Evolutionary conservation across 225 moss, liverwort and hornwort species (phyloP).

Genomic region (Asterella californica): DNA sequence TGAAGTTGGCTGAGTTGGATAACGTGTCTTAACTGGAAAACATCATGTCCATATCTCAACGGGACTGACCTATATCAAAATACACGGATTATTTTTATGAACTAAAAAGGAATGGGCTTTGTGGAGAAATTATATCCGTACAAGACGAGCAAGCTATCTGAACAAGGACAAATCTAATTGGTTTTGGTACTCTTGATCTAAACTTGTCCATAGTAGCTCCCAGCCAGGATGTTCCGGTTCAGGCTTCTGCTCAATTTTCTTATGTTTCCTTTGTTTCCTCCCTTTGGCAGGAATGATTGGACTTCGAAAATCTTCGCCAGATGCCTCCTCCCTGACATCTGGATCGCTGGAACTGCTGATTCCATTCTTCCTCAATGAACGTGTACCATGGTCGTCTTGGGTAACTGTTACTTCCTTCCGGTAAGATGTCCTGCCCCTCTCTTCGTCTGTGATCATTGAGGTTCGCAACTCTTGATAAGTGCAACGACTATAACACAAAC

Average conservation of each 20-base stretch:
- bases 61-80: no score
- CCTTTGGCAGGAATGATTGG: no score
- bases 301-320: background rate
- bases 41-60: no score
- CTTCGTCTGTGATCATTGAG: background rate
- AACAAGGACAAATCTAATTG: background rate
- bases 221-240: conserved; percentile 18
- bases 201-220: conserved; percentile 33
- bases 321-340: background rate
- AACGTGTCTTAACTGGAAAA: no score
- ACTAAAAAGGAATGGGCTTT: no score
- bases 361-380: background rate
- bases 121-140: no score
- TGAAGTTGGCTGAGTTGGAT: no score
- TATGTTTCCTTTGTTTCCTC: background rate
- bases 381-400: background rate
- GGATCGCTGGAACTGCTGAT: no score
- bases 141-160: no score
- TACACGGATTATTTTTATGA: no score
- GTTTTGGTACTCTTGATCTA: background rate
- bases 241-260: background rate
- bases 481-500: background rate
- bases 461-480: background rate
- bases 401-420: background rate
- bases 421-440: background rate